Evolutionary conservation across 495 filamentous ascomycete genomes (phyloP).

Genomic region (Aspergillus biplanus): DNA sequence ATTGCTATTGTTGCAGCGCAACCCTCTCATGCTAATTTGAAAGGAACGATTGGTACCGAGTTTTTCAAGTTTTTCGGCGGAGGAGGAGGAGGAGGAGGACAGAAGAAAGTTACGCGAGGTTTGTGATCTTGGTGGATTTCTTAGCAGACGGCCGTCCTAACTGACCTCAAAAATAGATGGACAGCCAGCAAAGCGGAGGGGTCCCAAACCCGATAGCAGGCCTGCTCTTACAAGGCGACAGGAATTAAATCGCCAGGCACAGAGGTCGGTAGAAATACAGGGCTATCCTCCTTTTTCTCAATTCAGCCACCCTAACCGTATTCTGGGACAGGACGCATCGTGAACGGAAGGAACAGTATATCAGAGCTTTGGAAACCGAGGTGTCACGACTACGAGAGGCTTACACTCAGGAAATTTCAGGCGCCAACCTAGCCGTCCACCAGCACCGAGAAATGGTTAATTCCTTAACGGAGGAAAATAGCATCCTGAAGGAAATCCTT

Average conservation of each 20-base stretch:
- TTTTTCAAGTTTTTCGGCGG: slow-evolving; percentile 42
- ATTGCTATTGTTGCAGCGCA: slow-evolving; percentile 26
- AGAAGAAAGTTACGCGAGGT: slow-evolving; percentile 45
- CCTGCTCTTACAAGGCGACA: slow-evolving; percentile 91
- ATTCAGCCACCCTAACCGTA: too few relatives aligned
- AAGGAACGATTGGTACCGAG: slow-evolving; percentile 36
- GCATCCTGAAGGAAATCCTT: slow-evolving; percentile 73
- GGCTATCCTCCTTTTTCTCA: too few relatives aligned
- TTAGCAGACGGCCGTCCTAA: neutral
- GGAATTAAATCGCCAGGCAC: slow-evolving; percentile 93
- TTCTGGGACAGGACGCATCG: slow-evolving; percentile 73
- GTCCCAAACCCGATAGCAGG: slow-evolving; percentile 96
- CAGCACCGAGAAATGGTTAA: slow-evolving; percentile 49
- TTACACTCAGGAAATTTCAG: slow-evolving; percentile 46
- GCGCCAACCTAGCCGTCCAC: slow-evolving; percentile 40
- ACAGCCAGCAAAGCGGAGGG: slow-evolving; percentile 82
- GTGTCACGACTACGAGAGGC: slow-evolving; percentile 68
- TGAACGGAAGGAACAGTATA: slow-evolving; percentile 94
- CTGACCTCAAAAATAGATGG: slow-evolving; percentile 60
- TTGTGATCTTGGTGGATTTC: neutral
- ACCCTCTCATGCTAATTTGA: slow-evolving; percentile 25
- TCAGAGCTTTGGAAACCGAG: slow-evolving; percentile 90
- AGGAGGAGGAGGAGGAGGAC: slow-evolving; percentile 16
- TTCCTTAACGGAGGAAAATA: slow-evolving; percentile 63
- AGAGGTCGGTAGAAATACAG: slow-evolving; percentile 64